Evolutionary conservation across 1,284 basidiomycete genomes (phyloP), one percentile per base, ranked within the genome.

Genomic region (Trichosporon inkin): DNA sequence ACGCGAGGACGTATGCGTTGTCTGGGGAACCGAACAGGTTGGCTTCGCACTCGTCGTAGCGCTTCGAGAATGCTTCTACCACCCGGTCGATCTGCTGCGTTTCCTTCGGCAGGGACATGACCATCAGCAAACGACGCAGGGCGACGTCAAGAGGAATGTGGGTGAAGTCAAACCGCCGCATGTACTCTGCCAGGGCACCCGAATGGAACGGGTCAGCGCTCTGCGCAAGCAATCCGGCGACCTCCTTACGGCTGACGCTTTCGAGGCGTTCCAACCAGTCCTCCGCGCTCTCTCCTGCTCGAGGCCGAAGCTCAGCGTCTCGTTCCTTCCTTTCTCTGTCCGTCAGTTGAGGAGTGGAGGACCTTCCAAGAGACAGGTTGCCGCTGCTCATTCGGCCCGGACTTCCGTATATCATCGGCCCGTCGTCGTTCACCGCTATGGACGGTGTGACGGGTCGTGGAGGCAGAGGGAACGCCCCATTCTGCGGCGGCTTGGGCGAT

Each of bases 51-150:
- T 84, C 81, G 61, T 85, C 80, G 78, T 98, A 99, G 59, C 89
- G 84, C 56, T 82, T 82, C 7, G 95, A 89, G 77, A 99, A 99
- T 0, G 90, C 90, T 78, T 98, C 93, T 73, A 99, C 92, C 55
- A 98, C 90, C 55, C 95, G 85, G 77, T 99, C 96, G 63, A 99
- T 99, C 78, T 99, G 95, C 75, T 99, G 96, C 0, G 95, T 98
- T 81, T 99, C 95, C 63, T 87, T 84, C 3, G 95, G 95, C 53
- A 99, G 82, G 55, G 88, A 86, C 52, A 96, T 85, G 68, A 92
- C 86, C 89, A 98, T 92, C 37, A 99, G 83, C 58, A 99, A 77
- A 70, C 87, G 88, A 35, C 96, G 88, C 51, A 99, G 79, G 6
- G 96, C 91, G 40, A 99, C 86, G 73, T 99, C 96, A 44, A 99